Conservation (phyloP, 495 filamentous ascomycete species). For the Tuber calosporum region DNA sequence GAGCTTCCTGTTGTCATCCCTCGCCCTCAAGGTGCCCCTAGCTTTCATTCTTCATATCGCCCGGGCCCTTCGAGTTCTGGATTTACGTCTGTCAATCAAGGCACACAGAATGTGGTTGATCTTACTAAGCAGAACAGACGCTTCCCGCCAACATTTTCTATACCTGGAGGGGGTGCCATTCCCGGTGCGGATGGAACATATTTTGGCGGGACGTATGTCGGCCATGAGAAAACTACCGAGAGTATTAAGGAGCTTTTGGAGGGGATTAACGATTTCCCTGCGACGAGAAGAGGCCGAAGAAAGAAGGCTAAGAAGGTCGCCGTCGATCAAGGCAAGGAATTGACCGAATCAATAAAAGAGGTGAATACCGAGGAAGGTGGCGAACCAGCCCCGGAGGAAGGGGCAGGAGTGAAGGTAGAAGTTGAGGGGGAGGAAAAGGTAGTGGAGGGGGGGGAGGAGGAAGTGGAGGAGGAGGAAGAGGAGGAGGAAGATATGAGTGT, state of each 20-base stretch:
- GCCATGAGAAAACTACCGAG: slow-evolving; percentile 39
- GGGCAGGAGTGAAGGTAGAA: slow-evolving; percentile 8
- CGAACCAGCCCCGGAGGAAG: neutral
- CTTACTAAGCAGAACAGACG: slow-evolving; percentile 5
- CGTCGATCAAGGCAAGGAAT: slow-evolving; percentile 65
- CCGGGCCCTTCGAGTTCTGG: slow-evolving; percentile 8
- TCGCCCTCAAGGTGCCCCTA: slow-evolving; percentile 30
- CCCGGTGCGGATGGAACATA: slow-evolving; percentile 24
- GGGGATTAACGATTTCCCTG: slow-evolving; percentile 49
- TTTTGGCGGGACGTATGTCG: slow-evolving; percentile 29
- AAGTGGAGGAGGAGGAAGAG: slow-evolving; percentile 48
- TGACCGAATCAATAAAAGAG: slow-evolving; percentile 62
- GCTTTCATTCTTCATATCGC: slow-evolving; percentile 29
- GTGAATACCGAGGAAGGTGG: slow-evolving; percentile 15
- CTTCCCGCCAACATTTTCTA: slow-evolving; percentile 24
- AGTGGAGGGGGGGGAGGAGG: slow-evolving; percentile 17
- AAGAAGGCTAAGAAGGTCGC: slow-evolving; percentile 57
- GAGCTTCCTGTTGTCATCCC: slow-evolving; percentile 25
- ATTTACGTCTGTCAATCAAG: slow-evolving; percentile 14
- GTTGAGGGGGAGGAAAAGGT: slow-evolving; percentile 10
- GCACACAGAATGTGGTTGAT: slow-evolving; percentile 5
- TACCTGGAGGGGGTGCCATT: slow-evolving; percentile 30
- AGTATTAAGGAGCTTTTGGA: slow-evolving; percentile 42
- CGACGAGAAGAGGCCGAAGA: slow-evolving; percentile 47
- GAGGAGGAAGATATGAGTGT: slow-evolving; percentile 64